Evolutionary conservation across 192 early-diverging fungal genomes (phyloP).

Genomic region (Coemansia sp.): DNA sequence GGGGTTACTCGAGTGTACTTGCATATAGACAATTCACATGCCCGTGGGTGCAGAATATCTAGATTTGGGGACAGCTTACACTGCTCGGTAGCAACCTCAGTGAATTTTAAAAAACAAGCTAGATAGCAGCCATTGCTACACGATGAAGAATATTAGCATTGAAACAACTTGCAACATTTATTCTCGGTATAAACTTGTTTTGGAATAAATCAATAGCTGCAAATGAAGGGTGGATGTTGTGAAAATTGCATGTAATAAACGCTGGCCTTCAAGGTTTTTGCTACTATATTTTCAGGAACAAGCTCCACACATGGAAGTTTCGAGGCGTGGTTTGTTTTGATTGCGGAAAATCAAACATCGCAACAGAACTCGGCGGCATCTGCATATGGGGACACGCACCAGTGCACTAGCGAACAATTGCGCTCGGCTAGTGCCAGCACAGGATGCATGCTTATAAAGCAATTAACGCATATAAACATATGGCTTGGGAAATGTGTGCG

Average conservation of each 20-base stretch:
- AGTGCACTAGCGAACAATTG: constrained; percentile 1
- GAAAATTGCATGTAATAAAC: too few species aligned
- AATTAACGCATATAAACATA: constrained; percentile 1
- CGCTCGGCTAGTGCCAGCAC: constrained; percentile 5
- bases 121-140: not conserved
- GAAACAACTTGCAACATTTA: not conserved
- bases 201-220: not conserved
- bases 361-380: not conserved
- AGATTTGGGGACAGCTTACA: not conserved
- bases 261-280: not conserved
- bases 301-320: not conserved
- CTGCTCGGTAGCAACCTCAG: not conserved
- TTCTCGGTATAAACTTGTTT: not conserved
- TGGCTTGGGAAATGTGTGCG: not conserved
- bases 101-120: not conserved
- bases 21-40: not conserved
- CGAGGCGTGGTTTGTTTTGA: not conserved
- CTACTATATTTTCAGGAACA: not conserved
- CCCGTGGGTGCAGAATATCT: not conserved
- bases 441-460: constrained; percentile 10
- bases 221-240: not conserved
- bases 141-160: too few species aligned
- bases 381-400: constrained; percentile 2
- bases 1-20: not conserved
- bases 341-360: not conserved